Evolutionary conservation across 169 alveolate genomes (phyloP).

Genomic region (Plasmodium ovale): DNA sequence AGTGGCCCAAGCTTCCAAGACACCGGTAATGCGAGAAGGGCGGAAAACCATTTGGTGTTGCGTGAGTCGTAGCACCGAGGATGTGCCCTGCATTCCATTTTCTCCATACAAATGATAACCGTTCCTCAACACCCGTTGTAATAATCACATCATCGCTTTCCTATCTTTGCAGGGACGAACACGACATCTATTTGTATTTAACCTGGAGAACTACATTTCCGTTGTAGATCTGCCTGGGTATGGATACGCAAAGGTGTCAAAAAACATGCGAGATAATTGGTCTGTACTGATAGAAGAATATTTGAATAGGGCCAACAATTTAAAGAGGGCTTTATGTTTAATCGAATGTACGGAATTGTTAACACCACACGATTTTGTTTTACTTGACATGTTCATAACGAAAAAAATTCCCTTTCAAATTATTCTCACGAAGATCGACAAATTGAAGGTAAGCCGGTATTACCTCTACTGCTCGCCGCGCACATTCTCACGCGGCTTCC

Average conservation of each 20-base stretch:
- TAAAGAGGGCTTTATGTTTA: constrained; percentile 84
- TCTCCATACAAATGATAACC: too few relatives aligned
- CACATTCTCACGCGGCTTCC: too few relatives aligned
- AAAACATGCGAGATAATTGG: constrained; percentile 76
- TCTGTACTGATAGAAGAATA: constrained; percentile 41
- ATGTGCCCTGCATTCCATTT: background rate
- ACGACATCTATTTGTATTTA: constrained; percentile 88
- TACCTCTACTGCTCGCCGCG: too few relatives aligned
- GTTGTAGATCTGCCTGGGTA: constrained; percentile 92
- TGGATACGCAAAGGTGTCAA: constrained; percentile 87
- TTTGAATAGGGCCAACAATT: constrained; percentile 69
- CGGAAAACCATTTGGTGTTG: background rate
- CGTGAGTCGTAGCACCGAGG: background rate
- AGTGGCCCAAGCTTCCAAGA: constrained; percentile 88
- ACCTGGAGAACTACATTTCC: constrained; percentile 83
- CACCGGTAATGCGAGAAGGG: constrained; percentile 80
- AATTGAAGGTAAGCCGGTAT: constrained; percentile 80
- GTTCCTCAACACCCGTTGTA: too few relatives aligned
- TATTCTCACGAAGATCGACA: constrained; percentile 87
- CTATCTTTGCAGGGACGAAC: constrained; percentile 88
- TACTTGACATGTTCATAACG: constrained; percentile 86
- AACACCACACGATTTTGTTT: constrained; percentile 81
- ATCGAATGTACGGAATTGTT: constrained; percentile 85
- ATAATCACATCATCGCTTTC: too few relatives aligned
- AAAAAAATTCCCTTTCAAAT: constrained; percentile 86